Percentiles rank a stretch among this genome's conserved stretches.
Evolutionary conservation across 1,139 yeast species (phyloP).

Genomic region (Geotrichum siamense): DNA sequence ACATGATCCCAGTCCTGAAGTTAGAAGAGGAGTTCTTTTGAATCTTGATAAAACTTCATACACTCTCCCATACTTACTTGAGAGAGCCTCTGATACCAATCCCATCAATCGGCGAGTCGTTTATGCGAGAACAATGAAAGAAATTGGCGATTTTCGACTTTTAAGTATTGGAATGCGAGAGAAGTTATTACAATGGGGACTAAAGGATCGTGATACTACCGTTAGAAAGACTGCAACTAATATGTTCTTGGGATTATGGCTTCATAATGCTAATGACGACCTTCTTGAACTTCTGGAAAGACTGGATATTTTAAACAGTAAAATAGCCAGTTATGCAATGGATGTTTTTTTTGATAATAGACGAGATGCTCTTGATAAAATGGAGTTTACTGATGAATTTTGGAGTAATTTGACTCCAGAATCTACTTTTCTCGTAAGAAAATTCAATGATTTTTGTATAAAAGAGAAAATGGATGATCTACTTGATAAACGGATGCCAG

Average conservation of each 20-base stretch:
- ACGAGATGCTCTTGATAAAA: conserved; percentile 51
- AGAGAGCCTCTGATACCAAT: conserved; percentile 77
- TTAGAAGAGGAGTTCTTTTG: conserved; percentile 73
- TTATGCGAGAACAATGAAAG: conserved; percentile 60
- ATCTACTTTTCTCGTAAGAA: conserved; percentile 61
- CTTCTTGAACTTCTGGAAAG: conserved; percentile 63
- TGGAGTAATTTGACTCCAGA: conserved; percentile 74
- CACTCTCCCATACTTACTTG: conserved; percentile 58
- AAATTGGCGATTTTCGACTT: conserved; percentile 58
- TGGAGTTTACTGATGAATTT: conserved; percentile 50
- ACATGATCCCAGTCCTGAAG: conserved; percentile 66
- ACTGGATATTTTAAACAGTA: conserved; percentile 58
- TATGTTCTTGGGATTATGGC: conserved; percentile 69
- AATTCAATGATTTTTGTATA: conserved; percentile 58
- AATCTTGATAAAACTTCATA: conserved; percentile 51
- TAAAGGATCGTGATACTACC: conserved; percentile 71
- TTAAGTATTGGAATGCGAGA: conserved; percentile 59
- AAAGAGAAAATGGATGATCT: conserved; percentile 43
- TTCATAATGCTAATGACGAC: conserved; percentile 60
- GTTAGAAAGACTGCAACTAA: conserved; percentile 68
- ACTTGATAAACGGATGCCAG: conserved; percentile 72
- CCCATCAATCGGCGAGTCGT: conserved; percentile 64
- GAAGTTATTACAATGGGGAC: conserved; percentile 70
- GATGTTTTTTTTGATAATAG: conserved; percentile 53
- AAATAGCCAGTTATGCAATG: conserved; percentile 60